A percentile compares a stretch with the other conserved stretches of the same genome.
phyloP scores from a whole-genome alignment of 2,329 filamentous ascomycete genomes.

The Colletotrichum echinochloae region DNA sequence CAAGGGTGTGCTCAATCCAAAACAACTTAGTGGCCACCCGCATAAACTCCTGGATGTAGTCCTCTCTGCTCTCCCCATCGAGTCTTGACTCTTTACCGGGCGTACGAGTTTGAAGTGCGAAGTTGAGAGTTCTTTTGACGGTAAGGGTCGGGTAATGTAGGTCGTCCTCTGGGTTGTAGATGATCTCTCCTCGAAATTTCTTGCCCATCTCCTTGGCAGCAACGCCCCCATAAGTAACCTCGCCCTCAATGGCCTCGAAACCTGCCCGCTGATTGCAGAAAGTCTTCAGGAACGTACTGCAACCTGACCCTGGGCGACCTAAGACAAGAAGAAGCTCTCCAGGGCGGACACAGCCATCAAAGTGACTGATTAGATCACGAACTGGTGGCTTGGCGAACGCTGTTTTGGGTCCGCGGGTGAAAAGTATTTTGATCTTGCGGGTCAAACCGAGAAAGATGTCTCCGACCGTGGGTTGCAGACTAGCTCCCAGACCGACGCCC shows the following conservation, averaged over 20 bases:
- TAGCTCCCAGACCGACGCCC: conserved; percentile 75
- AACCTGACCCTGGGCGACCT: conserved; percentile 68
- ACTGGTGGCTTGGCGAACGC: conserved; percentile 52
- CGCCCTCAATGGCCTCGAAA: conserved; percentile 73
- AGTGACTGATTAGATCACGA: conserved; percentile 59
- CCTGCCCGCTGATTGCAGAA: conserved; percentile 77
- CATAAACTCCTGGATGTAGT: conserved; percentile 65
- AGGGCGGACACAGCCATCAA: conserved; percentile 66
- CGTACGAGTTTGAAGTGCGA: conserved; percentile 74
- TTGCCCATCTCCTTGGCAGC: conserved; percentile 59
- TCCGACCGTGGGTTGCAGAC: conserved; percentile 58
- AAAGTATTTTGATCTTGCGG: conserved; percentile 43
- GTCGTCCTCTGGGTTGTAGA: conserved; percentile 77
- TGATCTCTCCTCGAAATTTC: conserved; percentile 70
- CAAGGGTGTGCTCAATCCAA: conserved; percentile 74
- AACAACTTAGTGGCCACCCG: conserved; percentile 76
- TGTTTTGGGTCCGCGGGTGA: conserved; percentile 47
- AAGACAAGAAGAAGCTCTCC: conserved; percentile 70
- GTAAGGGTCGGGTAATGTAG: conserved; percentile 77
- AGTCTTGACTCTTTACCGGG: conserved; percentile 60
- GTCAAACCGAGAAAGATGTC: conserved; percentile 51
- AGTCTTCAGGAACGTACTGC: conserved; percentile 68
- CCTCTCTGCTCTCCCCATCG: conserved; percentile 69
- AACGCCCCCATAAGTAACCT: conserved; percentile 71
- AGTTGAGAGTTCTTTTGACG: conserved; percentile 74